Evolutionary conservation across 2,329 filamentous ascomycete species (phyloP), one percentile per base, ranked within the genome.

Genomic region (Alternaria sp.): DNA sequence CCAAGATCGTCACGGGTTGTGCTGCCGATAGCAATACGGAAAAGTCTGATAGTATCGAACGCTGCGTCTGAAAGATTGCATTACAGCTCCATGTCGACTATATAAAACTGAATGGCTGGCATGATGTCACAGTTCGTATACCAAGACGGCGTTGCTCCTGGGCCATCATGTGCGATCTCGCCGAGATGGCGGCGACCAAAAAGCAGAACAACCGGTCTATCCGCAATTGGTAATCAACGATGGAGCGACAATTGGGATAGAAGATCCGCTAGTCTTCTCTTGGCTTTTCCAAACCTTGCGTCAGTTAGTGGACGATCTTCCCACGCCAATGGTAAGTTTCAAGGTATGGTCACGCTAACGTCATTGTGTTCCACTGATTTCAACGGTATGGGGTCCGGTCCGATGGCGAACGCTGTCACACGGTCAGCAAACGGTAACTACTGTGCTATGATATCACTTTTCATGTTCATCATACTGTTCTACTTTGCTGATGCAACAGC

Each of bases 401-500:
- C 30, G 30, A 34, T n/a, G 20, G 20, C 46, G 30, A 24, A 26
- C 32, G 30, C 32, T 49, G 46, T 49, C 46, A 38, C 30, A 49
- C 22, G 30, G 32, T 32, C 20, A 49, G 20, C 20, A 49, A 49
- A 38, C 46, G n/a, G 20, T 34, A 51, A 32, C 34, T 39, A 26
- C 42, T 24, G 55, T 46, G 30, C 51, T 26, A 62, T 62, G 59
- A 62, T 55, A 51, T 62, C 59, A 62, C 51, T 52, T 32, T 4
- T 43, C 1, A 20, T n/a, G 14, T 34, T 38, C 30, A 24, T 52
- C 11, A 57, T n/a, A 56, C 24, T 22, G 26, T 26, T 41, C 7
- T 51, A 51, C 11, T 30, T 51, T 51, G 34, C 26, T 20, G 7
- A 7, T 51, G 24, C 41, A 12, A 47, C 3, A 16, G 14, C n/a